Base-by-base conservation (phyloP, 2,329 filamentous ascomycete genomes). In the Zelopaecilomyces penicillatus region DNA sequence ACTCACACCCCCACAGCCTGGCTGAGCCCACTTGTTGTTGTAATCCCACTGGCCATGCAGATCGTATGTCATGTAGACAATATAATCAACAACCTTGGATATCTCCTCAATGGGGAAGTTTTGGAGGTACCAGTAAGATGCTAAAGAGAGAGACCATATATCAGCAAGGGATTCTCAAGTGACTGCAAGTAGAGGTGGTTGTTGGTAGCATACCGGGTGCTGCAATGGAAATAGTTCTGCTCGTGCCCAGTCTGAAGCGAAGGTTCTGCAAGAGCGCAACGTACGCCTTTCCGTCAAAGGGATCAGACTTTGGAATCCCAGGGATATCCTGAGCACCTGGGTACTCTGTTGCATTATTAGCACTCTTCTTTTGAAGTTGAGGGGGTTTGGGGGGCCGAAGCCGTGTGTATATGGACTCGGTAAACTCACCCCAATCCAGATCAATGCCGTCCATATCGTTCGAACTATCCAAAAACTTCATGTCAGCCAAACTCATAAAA, bases 41-140 rank as follows among this genome's bases (percentile, higher is more conserved):
- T 54, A 53, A n/a, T 63, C 61, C 67, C 56, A 64, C 50, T 62
- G 56, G 6, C 63, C 63, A 35, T 65, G 63, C 0, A 65, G 50
- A 37, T 65, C 62, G 10, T 65, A 65, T 1, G 61, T 62, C 61
- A 65, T 65, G 49, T 58, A 65, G 4, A 66, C 54, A 10, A 67
- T 56, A 30, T 67, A 66, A 43, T 66, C 62, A 2, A 66, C 44
- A 1, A 57, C 42, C 2, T 52, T 39, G 5, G 41, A 32, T 6
- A 47, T 47, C 0, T 52, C 10, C 3, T 52, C 45, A 8, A 66
- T 57, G 0, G 57, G 62, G 26, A 60, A 66, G 1, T 12, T 30
- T 40, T 57, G 56, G 0, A 66, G 54, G n/a, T 65, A 65, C 63
- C 60, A 65, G 43, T 49, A 65, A 0, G 61, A 65, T 1, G 58